Percentiles rank a stretch among this genome's conserved stretches.
Evolutionary conservation across 352 stramenopile genomes (phyloP).

Genomic region (Globisporangium recalcitrans): DNA sequence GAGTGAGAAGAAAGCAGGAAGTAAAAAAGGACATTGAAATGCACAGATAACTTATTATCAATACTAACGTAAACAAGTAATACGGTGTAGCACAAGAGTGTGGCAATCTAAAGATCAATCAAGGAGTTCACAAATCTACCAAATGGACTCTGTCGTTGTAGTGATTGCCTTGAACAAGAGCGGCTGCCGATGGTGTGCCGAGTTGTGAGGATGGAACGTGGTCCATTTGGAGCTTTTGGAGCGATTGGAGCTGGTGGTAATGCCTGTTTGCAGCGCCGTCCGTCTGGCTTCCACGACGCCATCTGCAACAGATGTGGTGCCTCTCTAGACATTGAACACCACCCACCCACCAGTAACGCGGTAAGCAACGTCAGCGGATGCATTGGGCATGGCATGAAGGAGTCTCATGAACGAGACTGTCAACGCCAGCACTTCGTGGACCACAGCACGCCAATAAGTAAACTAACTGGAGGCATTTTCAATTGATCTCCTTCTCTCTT

Average conservation of each 20-base stretch:
- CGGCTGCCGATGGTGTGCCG: no score
- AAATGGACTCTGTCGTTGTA: no score
- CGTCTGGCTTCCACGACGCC: not conserved
- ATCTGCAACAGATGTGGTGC: not conserved
- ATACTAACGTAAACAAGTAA: not conserved
- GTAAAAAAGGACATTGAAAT: not conserved
- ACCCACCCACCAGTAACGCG: not conserved
- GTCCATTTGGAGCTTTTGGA: not conserved
- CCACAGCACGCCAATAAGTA: not conserved
- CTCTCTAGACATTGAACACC: not conserved
- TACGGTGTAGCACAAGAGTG: not conserved
- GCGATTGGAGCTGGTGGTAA: not conserved
- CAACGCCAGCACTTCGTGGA: not conserved
- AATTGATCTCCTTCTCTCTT: not conserved
- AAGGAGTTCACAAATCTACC: no score
- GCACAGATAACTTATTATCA: conserved; percentile 5
- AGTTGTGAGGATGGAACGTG: not conserved
- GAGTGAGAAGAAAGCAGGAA: not conserved
- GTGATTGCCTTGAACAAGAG: not conserved
- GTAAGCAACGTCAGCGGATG: not conserved
- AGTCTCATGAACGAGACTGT: not conserved
- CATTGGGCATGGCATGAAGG: not conserved
- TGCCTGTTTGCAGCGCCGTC: not conserved
- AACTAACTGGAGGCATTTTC: conserved; percentile 2
- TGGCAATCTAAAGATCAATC: not conserved